phyloP scores from a whole-genome alignment of 345 rosid species.

The Populus davidiana region DNA sequence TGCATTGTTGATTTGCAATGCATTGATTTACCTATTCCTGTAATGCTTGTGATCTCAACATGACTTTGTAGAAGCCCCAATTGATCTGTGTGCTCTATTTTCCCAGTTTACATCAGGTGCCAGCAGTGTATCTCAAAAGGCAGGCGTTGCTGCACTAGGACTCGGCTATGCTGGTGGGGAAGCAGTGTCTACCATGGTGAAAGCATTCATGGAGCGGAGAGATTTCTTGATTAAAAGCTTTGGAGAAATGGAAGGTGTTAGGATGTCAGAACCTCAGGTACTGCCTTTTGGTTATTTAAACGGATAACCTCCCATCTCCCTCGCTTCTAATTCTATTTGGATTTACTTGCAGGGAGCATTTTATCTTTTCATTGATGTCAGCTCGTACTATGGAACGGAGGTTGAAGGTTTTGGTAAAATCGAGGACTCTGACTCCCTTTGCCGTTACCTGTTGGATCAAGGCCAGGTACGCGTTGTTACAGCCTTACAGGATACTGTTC shows the following conservation, averaged over 20 bases:
- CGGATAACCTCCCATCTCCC: neutral
- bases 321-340: neutral
- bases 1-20: neutral
- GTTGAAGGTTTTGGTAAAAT: constrained; percentile 78
- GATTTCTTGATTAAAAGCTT: constrained; percentile 83
- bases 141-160: constrained; percentile 86
- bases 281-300: neutral
- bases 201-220: constrained; percentile 84
- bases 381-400: constrained; percentile 74
- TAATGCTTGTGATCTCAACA: neutral
- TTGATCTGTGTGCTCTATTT: constrained; percentile 3
- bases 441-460: constrained; percentile 61
- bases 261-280: constrained; percentile 90
- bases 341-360: constrained; percentile 79
- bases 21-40: neutral
- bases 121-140: constrained; percentile 84
- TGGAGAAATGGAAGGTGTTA: constrained; percentile 71
- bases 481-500: neutral
- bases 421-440: constrained; percentile 51
- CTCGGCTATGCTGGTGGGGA: constrained; percentile 97
- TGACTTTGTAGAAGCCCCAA: neutral
- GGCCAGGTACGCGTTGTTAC: constrained; percentile 44
- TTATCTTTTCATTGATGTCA: constrained; percentile 80
- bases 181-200: constrained; percentile 75
- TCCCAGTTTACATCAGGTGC: constrained; percentile 85